Evolutionary conservation across 306 rosid genomes (phyloP), one percentile per base, ranked within the genome.

Genomic region (Ormosia emarginata): DNA sequence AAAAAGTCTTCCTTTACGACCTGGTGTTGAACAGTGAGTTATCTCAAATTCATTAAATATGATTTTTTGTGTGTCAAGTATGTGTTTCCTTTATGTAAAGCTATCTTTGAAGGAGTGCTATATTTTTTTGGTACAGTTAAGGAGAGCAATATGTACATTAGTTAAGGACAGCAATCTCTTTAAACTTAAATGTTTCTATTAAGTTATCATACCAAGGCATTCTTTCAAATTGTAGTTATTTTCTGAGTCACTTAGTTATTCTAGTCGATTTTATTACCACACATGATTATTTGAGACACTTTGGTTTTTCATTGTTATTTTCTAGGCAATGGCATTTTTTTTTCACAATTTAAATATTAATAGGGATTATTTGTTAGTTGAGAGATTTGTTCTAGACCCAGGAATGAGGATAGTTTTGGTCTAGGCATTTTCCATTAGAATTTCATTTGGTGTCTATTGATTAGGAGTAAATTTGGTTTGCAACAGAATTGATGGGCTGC

Each of bases 1-100:
- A 86, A 84, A 80, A 74, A 85, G 83, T 75, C 83, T 88, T 79
- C 92, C 94, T 73, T 81, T 93, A 67, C 93, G 97, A 44, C 97
- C 99, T 80, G 99, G 97, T 84, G 87, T 90, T 85, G 92, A 90
- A 89, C 92, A 89, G 99, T 93, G 87, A 89, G 99, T 88, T 84
- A 64, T 61, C 84, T 73, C 14, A 11, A 67, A 56, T 75, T 82
- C 82, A 67, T 58, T 79, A 66, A 73, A 67, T 83, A 32, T 46
- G 36, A 59, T 57, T 61, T 62, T 77, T 44, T 58, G 29, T 80
- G 76, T 50, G 47, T 52, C 71, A 50, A 59, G 30, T 57, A 10
- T 55, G 71, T 56, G 57, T 75, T 32, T 50, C 39, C 37, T 52
- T 44, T 67, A 76, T 79, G 61, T 40, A 46, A 41, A 75, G 44